These are phyloP conservation scores for Wickerhamomyces bisporus DNA, from an alignment of 805 yeast genomes.

Conservation along the genomic window DNA sequence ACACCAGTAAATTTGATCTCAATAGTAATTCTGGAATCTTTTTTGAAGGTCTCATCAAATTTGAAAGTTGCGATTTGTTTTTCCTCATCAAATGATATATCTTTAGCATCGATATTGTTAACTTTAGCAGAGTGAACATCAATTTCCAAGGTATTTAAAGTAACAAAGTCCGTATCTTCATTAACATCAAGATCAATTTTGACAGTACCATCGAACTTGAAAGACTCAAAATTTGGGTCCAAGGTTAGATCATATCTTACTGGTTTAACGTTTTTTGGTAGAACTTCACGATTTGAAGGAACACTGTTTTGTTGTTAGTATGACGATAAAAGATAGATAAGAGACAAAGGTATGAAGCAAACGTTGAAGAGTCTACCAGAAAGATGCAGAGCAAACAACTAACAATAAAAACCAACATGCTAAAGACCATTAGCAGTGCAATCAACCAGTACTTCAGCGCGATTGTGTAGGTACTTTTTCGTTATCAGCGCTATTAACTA, in stretches of 20 bases:
- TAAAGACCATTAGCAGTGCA: too few relatives aligned
- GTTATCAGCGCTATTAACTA: too few relatives aligned
- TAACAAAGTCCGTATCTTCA: conserved; percentile 40
- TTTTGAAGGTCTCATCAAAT: conserved; percentile 39
- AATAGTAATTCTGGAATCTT: conserved; percentile 38
- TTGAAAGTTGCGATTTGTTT: conserved; percentile 61
- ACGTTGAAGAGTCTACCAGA: not conserved
- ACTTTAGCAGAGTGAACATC: conserved; percentile 47
- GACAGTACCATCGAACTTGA: conserved; percentile 54
- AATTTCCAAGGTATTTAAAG: conserved; percentile 61
- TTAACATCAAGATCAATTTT: conserved; percentile 49
- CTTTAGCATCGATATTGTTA: conserved; percentile 29
- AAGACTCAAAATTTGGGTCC: conserved; percentile 55
- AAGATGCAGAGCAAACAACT: too few relatives aligned
- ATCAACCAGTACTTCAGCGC: too few relatives aligned
- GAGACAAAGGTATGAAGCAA: not conserved
- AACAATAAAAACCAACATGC: too few relatives aligned
- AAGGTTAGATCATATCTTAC: conserved; percentile 63
- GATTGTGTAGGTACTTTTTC: too few relatives aligned
- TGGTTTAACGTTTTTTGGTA: conserved; percentile 68
- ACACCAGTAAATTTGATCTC: conserved; percentile 53
- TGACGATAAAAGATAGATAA: conserved; percentile 2
- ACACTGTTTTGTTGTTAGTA: conserved; percentile 11
- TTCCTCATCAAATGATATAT: conserved; percentile 40
- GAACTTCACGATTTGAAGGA: conserved; percentile 35